Evolutionary conservation across 768 basidiomycete species (phyloP).

Genomic region (Suillus cothurnatus): DNA sequence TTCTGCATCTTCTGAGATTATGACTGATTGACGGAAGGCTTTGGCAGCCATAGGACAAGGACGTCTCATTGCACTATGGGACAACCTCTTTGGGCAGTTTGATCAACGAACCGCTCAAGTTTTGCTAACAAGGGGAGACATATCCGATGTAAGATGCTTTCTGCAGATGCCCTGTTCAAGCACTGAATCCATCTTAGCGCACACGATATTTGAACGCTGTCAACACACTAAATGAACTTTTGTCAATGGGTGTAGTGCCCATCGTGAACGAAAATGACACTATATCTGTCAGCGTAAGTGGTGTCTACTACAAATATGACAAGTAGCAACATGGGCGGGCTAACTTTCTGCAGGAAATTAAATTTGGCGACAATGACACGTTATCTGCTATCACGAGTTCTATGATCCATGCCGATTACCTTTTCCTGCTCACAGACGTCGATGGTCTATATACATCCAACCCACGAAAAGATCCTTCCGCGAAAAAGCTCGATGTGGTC

Average conservation of each 20-base stretch:
- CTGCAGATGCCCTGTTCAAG: slow-evolving; percentile 9
- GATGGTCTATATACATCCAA: slow-evolving; percentile 96
- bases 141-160: slow-evolving; percentile 76
- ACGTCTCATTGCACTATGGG: slow-evolving; percentile 93
- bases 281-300: slow-evolving; percentile 90
- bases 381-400: slow-evolving; percentile 95
- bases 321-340: not conserved
- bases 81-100: slow-evolving; percentile 92
- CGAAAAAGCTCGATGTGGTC: slow-evolving; percentile 81
- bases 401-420: slow-evolving; percentile 97
- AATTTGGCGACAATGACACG: slow-evolving; percentile 99
- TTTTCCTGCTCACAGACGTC: slow-evolving; percentile 96
- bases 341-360: slow-evolving; percentile 78
- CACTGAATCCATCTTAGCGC: slow-evolving; percentile 51
- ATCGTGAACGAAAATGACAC: slow-evolving; percentile 99
- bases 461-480: slow-evolving; percentile 85
- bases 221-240: slow-evolving; percentile 89
- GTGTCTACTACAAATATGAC: slow-evolving; percentile 31
- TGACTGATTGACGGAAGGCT: slow-evolving; percentile 57
- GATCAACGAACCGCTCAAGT: slow-evolving; percentile 97
- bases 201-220: slow-evolving; percentile 96
- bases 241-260: slow-evolving; percentile 93
- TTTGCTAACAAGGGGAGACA: slow-evolving; percentile 91
- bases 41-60: slow-evolving; percentile 97
- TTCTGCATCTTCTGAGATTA: slow-evolving; percentile 13